Conservation (phyloP, 176 grass and related monocot genomes). For the Eleusine indica region DNA sequence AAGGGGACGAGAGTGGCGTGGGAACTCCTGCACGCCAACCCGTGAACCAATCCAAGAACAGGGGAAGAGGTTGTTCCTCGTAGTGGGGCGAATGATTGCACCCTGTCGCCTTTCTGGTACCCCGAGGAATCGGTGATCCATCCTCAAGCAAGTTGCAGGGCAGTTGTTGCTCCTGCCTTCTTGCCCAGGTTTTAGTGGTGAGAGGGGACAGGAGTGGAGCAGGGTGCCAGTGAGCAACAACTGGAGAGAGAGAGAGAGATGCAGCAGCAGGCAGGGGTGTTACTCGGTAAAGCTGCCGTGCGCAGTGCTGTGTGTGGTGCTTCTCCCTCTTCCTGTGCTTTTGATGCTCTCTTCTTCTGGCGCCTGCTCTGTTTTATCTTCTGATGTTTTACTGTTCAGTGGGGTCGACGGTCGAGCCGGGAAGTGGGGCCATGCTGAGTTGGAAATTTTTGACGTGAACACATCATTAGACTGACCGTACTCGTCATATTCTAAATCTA, state of each 20-base stretch:
- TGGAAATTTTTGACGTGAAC: not conserved
- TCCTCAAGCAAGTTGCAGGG: constrained; percentile 10
- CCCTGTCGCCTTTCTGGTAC: constrained; percentile 14
- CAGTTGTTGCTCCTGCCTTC: not conserved
- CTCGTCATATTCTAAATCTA: too few relatives aligned
- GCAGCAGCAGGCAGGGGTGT: too few relatives aligned
- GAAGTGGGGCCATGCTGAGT: not conserved
- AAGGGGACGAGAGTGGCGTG: not conserved
- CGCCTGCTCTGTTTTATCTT: not conserved
- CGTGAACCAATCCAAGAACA: constrained; percentile 36
- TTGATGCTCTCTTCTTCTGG: too few relatives aligned
- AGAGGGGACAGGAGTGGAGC: not conserved
- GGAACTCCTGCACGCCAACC: not conserved
- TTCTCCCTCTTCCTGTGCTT: not conserved
- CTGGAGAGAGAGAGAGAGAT: not conserved
- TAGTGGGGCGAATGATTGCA: constrained; percentile 20
- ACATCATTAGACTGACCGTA: constrained; percentile 38
- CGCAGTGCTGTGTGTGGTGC: not conserved
- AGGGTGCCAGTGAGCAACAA: not conserved
- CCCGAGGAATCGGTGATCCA: constrained; percentile 26
- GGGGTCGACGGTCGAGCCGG: fast-evolving
- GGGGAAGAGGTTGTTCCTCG: not conserved
- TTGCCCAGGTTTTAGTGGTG: not conserved
- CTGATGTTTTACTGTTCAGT: not conserved
- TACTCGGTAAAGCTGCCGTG: too few relatives aligned